Evolutionary conservation across 1,139 yeast species (phyloP), one percentile per base, ranked within the genome.

Genomic region (Geotrichum restrictum): DNA sequence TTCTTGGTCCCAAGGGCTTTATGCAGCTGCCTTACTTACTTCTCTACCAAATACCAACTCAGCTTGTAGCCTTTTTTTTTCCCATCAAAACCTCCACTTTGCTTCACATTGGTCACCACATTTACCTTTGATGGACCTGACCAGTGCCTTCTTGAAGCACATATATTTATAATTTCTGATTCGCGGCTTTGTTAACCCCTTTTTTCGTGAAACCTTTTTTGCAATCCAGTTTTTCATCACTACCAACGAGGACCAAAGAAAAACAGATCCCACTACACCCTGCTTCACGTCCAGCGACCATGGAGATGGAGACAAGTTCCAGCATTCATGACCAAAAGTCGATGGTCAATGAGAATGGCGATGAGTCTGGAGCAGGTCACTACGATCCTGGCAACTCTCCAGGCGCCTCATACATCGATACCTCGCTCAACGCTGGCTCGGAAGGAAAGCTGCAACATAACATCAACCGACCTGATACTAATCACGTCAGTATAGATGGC

Each of bases 181-280:
- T 31, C 32, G 14, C 32, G 37, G n/a, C 21, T 18, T 31, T 31
- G 22, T 42, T 43, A 32, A n/a, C 47, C 39, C 47, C 39, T 13
- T 32, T 43, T 43, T 43, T 18, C n/a, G 19, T 19, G 47, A 43
- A 43, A 32, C 27, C 47, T 32, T 43, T 43, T 39, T 39, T 43
- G 31, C 34, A 18, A 14, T 19, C 13, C 38, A 31, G 37, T 14
- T 43, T 43, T 43, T 33, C 38, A 43, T 33, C 38, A 43, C 39
- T 33, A 33, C 47, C 39, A 24, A 14, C 31, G 5, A 32, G 44
- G 31, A 27, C 44, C 33, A 34, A 34, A 24, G 37, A 16, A n/a
- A n/a, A 34, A n/a, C 18, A 34, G 37, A 34, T 34, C 18, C 18
- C 37, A 34, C 18, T n/a, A 34, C 37, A n/a, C 19, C 10, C 37